These are phyloP conservation scores for Hippophae rhamnoides DNA, from an alignment of 306 rosid genomes.

Conservation along the genomic window DNA sequence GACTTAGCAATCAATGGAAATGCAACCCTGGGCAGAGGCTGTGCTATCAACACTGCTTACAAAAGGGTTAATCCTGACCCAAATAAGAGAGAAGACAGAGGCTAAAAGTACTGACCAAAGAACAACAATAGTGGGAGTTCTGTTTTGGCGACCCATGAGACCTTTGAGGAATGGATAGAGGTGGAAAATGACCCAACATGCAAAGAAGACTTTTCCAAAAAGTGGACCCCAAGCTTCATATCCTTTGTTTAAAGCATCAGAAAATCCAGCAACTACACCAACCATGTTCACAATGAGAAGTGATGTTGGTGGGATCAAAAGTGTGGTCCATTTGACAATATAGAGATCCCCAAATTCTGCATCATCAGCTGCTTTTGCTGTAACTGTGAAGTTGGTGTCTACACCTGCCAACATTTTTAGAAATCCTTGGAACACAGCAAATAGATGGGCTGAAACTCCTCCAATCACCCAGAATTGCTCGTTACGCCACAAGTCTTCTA, in stretches of 20 bases:
- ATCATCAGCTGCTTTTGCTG: conserved; percentile 80
- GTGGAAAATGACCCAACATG: conserved; percentile 90
- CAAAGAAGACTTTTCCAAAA: conserved; percentile 86
- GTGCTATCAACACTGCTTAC: conserved; percentile 52
- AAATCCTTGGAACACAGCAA: conserved; percentile 94
- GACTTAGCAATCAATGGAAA: conserved; percentile 72
- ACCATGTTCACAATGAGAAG: conserved; percentile 76
- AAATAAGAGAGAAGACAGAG: conserved; percentile 84
- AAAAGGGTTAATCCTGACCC: conserved; percentile 90
- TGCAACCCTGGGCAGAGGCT: conserved; percentile 47
- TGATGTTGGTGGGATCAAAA: conserved; percentile 83
- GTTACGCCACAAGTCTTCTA: conserved; percentile 79
- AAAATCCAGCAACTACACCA: conserved; percentile 93
- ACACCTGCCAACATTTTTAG: conserved; percentile 84
- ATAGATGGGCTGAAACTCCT: conserved; percentile 95
- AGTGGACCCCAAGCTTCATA: conserved; percentile 97
- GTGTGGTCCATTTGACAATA: conserved; percentile 85
- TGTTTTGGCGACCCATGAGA: conserved; percentile 95
- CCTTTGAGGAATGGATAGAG: conserved; percentile 98
- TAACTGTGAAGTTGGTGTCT: conserved; percentile 93
- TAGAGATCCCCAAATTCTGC: conserved; percentile 84
- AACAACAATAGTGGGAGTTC: conserved; percentile 89
- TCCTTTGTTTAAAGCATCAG: conserved; percentile 88
- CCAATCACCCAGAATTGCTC: conserved; percentile 98
- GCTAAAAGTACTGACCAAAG: conserved; percentile 93